Evolutionary conservation across 768 basidiomycete species (phyloP).

Genomic region (Pisolithus sp.): DNA sequence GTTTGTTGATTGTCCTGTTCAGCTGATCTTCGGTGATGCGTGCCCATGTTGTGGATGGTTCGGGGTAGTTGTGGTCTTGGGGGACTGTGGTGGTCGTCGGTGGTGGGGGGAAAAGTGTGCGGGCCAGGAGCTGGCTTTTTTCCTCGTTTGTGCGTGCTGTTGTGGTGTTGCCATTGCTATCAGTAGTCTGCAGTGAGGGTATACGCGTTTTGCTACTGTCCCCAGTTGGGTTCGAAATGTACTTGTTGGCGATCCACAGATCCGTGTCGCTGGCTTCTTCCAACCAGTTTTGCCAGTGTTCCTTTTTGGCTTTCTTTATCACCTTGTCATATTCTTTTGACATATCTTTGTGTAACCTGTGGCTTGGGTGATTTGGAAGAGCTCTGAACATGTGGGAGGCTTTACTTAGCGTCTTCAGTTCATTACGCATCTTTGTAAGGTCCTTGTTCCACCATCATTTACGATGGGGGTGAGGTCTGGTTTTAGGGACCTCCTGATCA

Average conservation of each 20-base stretch:
- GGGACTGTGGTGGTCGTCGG: background rate
- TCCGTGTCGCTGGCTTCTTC: slow-evolving; percentile 7
- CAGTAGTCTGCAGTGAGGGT: background rate
- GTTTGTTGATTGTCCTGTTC: background rate
- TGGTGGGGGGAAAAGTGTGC: slow-evolving; percentile 21
- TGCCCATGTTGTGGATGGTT: background rate
- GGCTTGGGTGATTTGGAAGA: slow-evolving; percentile 17
- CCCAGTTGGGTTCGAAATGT: slow-evolving; percentile 7
- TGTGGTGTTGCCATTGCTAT: background rate
- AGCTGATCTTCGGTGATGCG: slow-evolving; percentile 11
- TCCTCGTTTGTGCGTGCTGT: slow-evolving; percentile 10
- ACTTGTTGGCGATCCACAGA: slow-evolving; percentile 22
- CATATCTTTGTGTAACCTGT: slow-evolving; percentile 8
- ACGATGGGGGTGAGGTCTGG: slow-evolving; percentile 11
- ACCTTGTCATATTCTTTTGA: slow-evolving; percentile 13
- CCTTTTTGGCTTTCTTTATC: slow-evolving; percentile 14
- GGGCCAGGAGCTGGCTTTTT: slow-evolving; percentile 12
- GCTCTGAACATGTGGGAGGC: slow-evolving; percentile 3
- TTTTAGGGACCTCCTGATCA: slow-evolving; percentile 11
- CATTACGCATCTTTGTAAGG: slow-evolving; percentile 14
- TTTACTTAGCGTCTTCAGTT: slow-evolving; percentile 9
- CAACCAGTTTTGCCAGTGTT: slow-evolving; percentile 21
- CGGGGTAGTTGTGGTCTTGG: background rate
- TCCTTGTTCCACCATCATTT: slow-evolving; percentile 32
- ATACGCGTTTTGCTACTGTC: background rate